Percentiles rank a stretch among this genome's conserved stretches.
These are phyloP conservation scores for Heterobasidion parviporum DNA, from an alignment of 1,284 basidiomycete species.

Conservation along the genomic window DNA sequence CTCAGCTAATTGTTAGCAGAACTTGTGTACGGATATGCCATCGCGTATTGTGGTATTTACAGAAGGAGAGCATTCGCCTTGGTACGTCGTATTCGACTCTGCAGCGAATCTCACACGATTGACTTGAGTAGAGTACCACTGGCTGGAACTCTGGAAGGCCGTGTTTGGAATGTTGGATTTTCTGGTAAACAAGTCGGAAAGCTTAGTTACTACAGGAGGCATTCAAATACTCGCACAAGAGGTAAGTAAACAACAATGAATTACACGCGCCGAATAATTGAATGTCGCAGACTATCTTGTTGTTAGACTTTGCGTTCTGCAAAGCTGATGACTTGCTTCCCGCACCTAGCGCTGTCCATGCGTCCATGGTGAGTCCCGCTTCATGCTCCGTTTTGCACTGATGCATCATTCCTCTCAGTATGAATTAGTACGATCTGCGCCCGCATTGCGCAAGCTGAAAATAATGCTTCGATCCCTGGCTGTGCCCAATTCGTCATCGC, in stretches of 20 bases:
- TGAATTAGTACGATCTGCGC: conserved; percentile 49
- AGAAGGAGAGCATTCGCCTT: conserved; percentile 39
- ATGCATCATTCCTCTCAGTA: conserved; percentile 31
- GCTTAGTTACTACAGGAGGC: conserved; percentile 38
- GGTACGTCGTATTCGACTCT: conserved; percentile 25
- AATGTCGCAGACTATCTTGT: conserved; percentile 31
- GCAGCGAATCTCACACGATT: neutral
- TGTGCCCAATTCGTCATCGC: conserved; percentile 15
- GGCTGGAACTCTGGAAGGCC: conserved; percentile 55
- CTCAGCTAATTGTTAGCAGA: neutral
- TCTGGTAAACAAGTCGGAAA: conserved; percentile 41
- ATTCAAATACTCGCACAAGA: conserved; percentile 43
- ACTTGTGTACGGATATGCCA: conserved; percentile 43
- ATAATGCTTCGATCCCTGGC: conserved; percentile 32
- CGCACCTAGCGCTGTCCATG: conserved; percentile 42
- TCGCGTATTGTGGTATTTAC: conserved; percentile 45
- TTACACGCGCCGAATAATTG: neutral
- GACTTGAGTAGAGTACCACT: conserved; percentile 44
- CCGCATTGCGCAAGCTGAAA: conserved; percentile 37
- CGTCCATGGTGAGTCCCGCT: conserved; percentile 42
- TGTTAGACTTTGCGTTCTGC: conserved; percentile 41
- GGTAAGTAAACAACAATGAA: conserved; percentile 22
- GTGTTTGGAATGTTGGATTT: conserved; percentile 47
- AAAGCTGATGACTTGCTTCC: conserved; percentile 44
- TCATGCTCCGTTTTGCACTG: no score